Evolutionary conservation across 495 filamentous ascomycete genomes (phyloP).

Genomic region (Penicillium lividum): DNA sequence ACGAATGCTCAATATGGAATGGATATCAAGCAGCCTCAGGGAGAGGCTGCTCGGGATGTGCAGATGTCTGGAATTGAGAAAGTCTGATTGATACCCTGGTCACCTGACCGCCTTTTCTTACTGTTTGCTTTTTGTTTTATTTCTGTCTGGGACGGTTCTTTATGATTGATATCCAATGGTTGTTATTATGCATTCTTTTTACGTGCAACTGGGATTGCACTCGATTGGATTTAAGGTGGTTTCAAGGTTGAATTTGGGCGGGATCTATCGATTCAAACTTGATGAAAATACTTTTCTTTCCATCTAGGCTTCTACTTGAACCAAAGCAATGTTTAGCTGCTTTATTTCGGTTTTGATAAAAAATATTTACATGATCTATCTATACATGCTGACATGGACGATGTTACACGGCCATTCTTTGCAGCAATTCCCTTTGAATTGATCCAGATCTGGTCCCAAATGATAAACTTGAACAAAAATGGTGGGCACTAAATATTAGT

Average conservation of each 20-base stretch:
- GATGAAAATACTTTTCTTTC: not conserved
- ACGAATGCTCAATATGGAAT: conserved; percentile 23
- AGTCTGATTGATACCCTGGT: conserved; percentile 20
- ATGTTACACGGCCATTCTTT: no score
- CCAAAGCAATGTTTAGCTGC: no score
- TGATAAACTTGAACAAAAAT: no score
- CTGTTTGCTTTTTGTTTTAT: conserved; percentile 7
- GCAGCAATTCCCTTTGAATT: no score
- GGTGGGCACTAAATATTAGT: no score
- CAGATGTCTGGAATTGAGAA: conserved; percentile 45
- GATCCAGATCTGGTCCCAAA: no score
- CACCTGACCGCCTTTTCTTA: conserved; percentile 3
- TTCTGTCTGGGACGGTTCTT: conserved; percentile 17
- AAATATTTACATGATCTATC: no score
- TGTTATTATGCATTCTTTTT: conserved; percentile 6
- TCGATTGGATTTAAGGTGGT: not conserved
- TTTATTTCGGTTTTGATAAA: no score
- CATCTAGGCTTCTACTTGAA: not conserved
- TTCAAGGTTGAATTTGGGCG: not conserved
- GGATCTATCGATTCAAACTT: not conserved
- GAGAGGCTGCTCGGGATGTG: conserved; percentile 33
- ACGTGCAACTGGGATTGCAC: conserved; percentile 1
- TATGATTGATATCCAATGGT: conserved; percentile 33
- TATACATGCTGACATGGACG: no score
- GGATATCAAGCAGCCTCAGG: conserved; percentile 41